These are phyloP conservation scores for Saccharum hybrid DNA, from an alignment of 202 grass and related monocot species.

Conservation along the genomic window DNA sequence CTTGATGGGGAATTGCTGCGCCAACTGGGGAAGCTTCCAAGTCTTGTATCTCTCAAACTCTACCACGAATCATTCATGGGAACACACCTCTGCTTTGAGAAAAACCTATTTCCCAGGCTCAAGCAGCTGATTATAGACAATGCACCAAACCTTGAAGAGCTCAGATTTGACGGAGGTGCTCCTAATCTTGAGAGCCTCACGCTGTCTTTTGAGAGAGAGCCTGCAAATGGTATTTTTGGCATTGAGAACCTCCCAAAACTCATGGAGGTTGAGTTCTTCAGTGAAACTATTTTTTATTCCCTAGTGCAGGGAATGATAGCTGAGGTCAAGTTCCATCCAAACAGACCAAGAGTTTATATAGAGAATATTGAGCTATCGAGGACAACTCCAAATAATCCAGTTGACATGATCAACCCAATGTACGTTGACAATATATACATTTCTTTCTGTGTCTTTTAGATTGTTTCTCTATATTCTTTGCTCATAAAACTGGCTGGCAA, in stretches of 20 bases:
- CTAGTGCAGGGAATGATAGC: neutral
- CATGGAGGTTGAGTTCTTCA: slow-evolving; percentile 33
- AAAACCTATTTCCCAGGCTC: neutral
- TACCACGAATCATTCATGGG: neutral
- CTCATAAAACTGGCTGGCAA: neutral
- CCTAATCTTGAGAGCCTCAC: slow-evolving; percentile 26
- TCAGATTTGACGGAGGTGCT: slow-evolving; percentile 29
- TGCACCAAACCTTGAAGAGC: neutral
- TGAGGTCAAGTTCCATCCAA: neutral
- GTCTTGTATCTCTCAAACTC: slow-evolving; percentile 37
- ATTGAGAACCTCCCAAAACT: neutral
- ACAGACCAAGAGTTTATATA: neutral
- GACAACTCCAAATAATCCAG: neutral
- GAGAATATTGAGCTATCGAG: neutral
- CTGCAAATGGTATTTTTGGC: neutral
- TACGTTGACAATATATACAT: neutral
- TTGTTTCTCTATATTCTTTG: neutral
- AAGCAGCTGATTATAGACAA: slow-evolving; percentile 37
- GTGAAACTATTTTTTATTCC: neutral
- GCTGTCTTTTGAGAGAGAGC: neutral
- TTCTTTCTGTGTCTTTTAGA: neutral
- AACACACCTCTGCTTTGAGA: neutral
- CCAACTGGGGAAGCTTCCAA: slow-evolving; percentile 5
- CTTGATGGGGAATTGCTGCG: neutral
- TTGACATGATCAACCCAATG: neutral